Evolutionary conservation across 2,329 filamentous ascomycete genomes (phyloP).

Genomic region (Aspergillus costaricaensis): DNA sequence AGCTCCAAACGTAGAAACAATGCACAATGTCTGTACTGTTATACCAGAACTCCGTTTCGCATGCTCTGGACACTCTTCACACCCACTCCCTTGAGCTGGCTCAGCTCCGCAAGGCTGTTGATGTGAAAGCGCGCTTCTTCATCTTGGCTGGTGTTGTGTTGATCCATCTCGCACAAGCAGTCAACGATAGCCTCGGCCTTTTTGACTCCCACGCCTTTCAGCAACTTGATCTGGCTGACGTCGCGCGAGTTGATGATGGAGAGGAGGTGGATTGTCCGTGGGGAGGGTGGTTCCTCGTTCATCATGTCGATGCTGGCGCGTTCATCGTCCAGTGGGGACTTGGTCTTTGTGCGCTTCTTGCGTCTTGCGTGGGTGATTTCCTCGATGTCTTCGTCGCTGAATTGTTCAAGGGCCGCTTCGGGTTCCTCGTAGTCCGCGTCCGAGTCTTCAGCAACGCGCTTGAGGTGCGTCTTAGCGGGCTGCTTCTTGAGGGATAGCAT

Average conservation of each 20-base stretch:
- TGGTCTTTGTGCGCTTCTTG: slow-evolving; percentile 34
- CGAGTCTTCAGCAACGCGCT: slow-evolving; percentile 31
- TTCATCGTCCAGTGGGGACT: slow-evolving; percentile 21
- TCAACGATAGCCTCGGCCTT: slow-evolving; percentile 53
- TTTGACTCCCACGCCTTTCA: slow-evolving; percentile 51
- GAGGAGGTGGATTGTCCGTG: slow-evolving; percentile 47
- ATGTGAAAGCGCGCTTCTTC: slow-evolving; percentile 36
- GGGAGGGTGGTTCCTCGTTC: slow-evolving; percentile 33
- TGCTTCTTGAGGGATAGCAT: slow-evolving; percentile 38
- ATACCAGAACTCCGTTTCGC: slow-evolving; percentile 46
- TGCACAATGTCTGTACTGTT: slow-evolving; percentile 11
- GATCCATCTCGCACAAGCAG: slow-evolving; percentile 48
- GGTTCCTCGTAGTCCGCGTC: slow-evolving; percentile 37
- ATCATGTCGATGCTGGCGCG: slow-evolving; percentile 22
- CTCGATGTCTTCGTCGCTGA: slow-evolving; percentile 34
- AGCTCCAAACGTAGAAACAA: slow-evolving; percentile 16
- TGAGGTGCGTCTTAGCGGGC: slow-evolving; percentile 25
- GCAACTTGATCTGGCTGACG: slow-evolving; percentile 47
- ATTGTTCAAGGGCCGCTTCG: slow-evolving; percentile 24
- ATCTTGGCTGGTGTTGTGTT: slow-evolving; percentile 21
- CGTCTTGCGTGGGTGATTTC: slow-evolving; percentile 24
- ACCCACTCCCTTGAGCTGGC: slow-evolving; percentile 48
- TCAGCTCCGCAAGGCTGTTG: slow-evolving; percentile 42
- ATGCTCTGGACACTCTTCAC: slow-evolving; percentile 50
- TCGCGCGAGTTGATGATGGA: slow-evolving; percentile 50